Conservation (phyloP, 306 rosid species). For the Elaeagnus macrophylla region DNA sequence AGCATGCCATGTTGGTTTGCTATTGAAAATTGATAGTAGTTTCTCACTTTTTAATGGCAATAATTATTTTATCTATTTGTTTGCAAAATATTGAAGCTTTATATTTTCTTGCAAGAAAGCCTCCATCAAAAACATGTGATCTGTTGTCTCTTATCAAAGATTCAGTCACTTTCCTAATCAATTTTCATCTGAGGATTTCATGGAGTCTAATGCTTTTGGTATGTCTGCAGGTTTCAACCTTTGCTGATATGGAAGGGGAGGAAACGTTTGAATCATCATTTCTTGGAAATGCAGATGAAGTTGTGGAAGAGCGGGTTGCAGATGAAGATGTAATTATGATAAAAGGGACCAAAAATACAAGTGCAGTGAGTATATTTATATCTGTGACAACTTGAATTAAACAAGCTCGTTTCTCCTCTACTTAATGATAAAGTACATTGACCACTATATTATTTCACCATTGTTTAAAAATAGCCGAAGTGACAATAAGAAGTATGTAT, state of each 20-base stretch:
- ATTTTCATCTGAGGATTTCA: no score
- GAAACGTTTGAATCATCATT: conserved; percentile 90
- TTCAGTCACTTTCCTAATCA: no score
- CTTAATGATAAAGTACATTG: not conserved
- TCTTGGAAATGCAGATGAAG: conserved; percentile 94
- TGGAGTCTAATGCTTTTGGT: conserved; percentile 8
- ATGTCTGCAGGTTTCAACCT: conserved; percentile 67
- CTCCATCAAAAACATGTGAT: no score
- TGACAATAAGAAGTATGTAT: not conserved
- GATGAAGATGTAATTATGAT: conserved; percentile 86
- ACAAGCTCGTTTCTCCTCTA: not conserved
- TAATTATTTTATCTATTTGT: no score
- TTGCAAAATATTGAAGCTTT: no score
- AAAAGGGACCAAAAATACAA: conserved; percentile 76
- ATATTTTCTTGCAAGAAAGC: no score
- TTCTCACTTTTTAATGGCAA: not conserved
- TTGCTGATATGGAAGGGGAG: conserved; percentile 99
- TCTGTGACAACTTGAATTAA: no score
- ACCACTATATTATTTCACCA: not conserved
- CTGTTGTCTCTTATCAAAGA: no score
- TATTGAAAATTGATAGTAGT: not conserved
- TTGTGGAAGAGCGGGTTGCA: conserved; percentile 88
- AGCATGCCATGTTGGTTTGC: not conserved
- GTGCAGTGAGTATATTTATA: conserved; percentile 58
- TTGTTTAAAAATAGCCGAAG: not conserved